Evolutionary conservation across 805 yeast genomes (phyloP).

Genomic region (Saccharomycopsis vini): DNA sequence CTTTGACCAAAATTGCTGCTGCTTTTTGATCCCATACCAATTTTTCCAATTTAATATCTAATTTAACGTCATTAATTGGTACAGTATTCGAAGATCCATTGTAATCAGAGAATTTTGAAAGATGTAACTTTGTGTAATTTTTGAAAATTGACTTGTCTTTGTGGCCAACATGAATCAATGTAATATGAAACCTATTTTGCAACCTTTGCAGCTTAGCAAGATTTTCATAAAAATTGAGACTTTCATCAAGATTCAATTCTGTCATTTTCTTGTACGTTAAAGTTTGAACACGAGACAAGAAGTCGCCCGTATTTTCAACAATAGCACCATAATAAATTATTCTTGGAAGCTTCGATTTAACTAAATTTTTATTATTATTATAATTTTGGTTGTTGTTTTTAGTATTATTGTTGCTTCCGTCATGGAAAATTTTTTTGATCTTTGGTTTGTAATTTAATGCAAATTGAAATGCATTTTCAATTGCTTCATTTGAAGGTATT

Average conservation of each 20-base stretch:
- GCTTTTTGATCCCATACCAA: constrained; percentile 44
- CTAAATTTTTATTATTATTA: background rate
- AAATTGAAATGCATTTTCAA: constrained; percentile 38
- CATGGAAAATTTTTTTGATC: constrained; percentile 30
- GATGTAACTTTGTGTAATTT: background rate
- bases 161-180: constrained; percentile 43
- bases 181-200: constrained; percentile 56
- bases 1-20: constrained; percentile 45
- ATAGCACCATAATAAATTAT: constrained; percentile 12
- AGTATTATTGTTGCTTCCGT: background rate
- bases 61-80: constrained; percentile 14
- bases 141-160: constrained; percentile 12
- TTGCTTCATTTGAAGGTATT: constrained; percentile 34
- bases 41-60: constrained; percentile 34
- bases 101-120: no score
- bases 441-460: constrained; percentile 53
- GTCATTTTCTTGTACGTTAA: background rate
- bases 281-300: background rate
- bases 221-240: constrained; percentile 6
- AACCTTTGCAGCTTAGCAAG: constrained; percentile 30
- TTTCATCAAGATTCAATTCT: background rate
- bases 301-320: background rate
- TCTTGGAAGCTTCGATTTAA: background rate
- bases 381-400: constrained; percentile 1
- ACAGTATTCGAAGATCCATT: background rate